Percentiles rank a stretch among this genome's conserved stretches.
Evolutionary conservation across 192 early-diverging fungal genomes (phyloP).

Genomic region (Neocallimastix lanati): DNA sequence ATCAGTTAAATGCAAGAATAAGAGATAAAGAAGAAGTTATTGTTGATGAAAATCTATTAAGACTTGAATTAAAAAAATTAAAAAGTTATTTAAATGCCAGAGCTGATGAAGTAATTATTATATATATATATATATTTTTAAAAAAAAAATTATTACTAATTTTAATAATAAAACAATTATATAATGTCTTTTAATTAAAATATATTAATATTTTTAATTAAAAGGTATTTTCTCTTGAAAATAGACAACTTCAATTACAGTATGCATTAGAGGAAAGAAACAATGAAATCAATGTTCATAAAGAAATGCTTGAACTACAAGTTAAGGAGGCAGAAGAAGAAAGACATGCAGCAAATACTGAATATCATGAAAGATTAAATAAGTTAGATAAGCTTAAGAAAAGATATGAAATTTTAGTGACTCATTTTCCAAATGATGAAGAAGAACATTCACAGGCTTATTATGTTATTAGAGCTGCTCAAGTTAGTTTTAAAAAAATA

Average conservation of each 20-base stretch:
- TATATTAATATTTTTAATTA: too few relatives aligned
- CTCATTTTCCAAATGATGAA: constrained; percentile 24
- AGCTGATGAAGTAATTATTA: constrained; percentile 19
- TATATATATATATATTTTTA: too few relatives aligned
- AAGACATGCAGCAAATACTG: constrained; percentile 24
- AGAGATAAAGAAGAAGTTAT: constrained; percentile 40
- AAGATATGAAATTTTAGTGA: constrained; percentile 42
- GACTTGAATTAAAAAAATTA: constrained; percentile 33
- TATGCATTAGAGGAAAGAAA: constrained; percentile 37
- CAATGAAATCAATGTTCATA: constrained; percentile 34
- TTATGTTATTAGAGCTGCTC: constrained; percentile 40
- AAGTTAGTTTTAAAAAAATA: constrained; percentile 1
- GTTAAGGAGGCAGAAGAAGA: constrained; percentile 35
- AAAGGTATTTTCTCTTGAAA: constrained; percentile 30
- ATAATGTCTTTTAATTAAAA: too few relatives aligned
- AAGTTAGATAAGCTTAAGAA: constrained; percentile 34
- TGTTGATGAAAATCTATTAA: constrained; percentile 37
- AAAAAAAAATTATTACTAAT: too few relatives aligned
- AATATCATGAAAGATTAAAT: constrained; percentile 31
- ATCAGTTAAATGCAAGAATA: constrained; percentile 23
- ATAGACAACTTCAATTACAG: constrained; percentile 25
- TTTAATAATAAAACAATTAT: too few relatives aligned
- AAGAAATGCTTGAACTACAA: constrained; percentile 32
- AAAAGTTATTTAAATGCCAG: constrained; percentile 25
- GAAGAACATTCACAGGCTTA: constrained; percentile 39